These are phyloP conservation scores for Eremothecium cymbalariae DNA, from an alignment of 1,139 yeast genomes.

Conservation along the genomic window DNA sequence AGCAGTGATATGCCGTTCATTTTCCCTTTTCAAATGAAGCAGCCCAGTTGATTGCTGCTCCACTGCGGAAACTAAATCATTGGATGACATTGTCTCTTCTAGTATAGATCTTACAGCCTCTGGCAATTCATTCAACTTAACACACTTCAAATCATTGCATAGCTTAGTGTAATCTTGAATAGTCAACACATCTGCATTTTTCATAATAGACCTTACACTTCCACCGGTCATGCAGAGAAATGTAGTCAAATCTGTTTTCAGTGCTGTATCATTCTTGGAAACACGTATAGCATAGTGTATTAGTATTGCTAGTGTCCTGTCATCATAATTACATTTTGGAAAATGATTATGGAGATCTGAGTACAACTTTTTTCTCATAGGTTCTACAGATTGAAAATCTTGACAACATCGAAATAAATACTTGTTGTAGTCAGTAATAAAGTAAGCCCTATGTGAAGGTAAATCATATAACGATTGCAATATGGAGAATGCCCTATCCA, in stretches of 20 bases:
- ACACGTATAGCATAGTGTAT: conserved; percentile 35
- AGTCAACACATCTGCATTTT: conserved; percentile 63
- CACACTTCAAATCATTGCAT: conserved; percentile 14
- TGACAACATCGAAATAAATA: conserved; percentile 41
- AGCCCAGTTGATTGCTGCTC: neutral
- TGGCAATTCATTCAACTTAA: conserved; percentile 19
- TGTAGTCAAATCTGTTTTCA: conserved; percentile 11
- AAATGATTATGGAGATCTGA: conserved; percentile 30
- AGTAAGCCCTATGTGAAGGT: conserved; percentile 29
- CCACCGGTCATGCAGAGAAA: conserved; percentile 22
- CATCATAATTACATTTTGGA: conserved; percentile 35
- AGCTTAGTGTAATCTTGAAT: conserved; percentile 44
- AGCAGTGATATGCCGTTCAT: neutral
- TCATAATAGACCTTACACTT: conserved; percentile 38
- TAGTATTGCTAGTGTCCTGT: conserved; percentile 38
- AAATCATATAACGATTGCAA: conserved; percentile 48
- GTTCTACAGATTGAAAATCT: conserved; percentile 22
- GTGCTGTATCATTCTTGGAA: conserved; percentile 5
- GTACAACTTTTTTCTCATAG: conserved; percentile 26
- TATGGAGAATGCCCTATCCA: conserved; percentile 63
- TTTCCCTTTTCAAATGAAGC: too few relatives aligned
- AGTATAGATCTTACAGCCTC: conserved; percentile 33
- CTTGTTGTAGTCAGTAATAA: conserved; percentile 41
- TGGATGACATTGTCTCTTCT: conserved; percentile 32
- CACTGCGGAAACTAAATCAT: neutral